Evolutionary conservation across 305 asterid species (phyloP).

Genomic region (Fraxinus albicans): DNA sequence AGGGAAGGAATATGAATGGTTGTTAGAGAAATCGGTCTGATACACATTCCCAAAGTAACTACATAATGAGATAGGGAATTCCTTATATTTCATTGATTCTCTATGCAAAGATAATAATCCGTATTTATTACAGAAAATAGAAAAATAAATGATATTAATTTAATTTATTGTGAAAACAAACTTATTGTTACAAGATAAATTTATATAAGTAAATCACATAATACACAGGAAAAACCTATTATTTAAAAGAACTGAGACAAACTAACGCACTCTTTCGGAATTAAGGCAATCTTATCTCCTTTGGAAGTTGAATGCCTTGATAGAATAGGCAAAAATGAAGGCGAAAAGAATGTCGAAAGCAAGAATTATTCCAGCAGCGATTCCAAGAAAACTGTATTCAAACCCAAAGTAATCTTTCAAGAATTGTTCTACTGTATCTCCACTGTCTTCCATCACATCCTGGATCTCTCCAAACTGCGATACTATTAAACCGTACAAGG

Average conservation of each 20-base stretch:
- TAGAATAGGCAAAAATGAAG: slow-evolving; percentile 44
- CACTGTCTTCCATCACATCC: slow-evolving; percentile 23
- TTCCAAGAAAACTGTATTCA: slow-evolving; percentile 44
- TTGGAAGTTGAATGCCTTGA: slow-evolving; percentile 63
- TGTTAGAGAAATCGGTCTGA: too few relatives aligned
- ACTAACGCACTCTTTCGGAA: background rate
- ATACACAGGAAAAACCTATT: background rate
- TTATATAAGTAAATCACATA: background rate
- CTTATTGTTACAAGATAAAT: background rate
- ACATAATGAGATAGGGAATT: background rate
- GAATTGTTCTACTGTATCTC: slow-evolving; percentile 41
- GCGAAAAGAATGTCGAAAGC: slow-evolving; percentile 36
- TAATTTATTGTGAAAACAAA: background rate
- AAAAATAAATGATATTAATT: background rate
- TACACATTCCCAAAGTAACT: background rate
- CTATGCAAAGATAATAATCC: background rate
- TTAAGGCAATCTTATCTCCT: slow-evolving; percentile 33
- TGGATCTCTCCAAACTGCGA: slow-evolving; percentile 58
- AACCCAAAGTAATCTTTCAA: slow-evolving; percentile 48
- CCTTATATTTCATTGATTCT: background rate
- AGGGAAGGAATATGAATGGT: too few relatives aligned
- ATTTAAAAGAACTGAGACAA: background rate
- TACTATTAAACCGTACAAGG: slow-evolving; percentile 52
- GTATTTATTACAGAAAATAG: too few relatives aligned
- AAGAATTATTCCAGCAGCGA: slow-evolving; percentile 41